Evolutionary conservation across 768 basidiomycete species (phyloP), one percentile per base, ranked within the genome.

Genomic region (Amanita polypyramis): DNA sequence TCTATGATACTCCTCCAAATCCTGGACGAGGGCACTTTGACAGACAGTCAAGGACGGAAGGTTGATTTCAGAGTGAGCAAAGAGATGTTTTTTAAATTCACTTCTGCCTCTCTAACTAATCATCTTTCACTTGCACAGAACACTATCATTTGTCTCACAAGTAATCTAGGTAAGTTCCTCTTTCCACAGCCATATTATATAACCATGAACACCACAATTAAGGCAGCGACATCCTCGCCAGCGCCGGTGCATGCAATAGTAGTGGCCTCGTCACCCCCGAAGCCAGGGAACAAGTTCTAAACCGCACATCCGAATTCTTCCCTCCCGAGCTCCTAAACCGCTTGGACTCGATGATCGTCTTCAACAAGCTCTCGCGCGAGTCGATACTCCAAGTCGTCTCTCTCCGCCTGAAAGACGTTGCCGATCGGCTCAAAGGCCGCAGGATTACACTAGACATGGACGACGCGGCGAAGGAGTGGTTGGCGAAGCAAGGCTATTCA

Each of bases 271-370:
- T 93, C 21, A 83, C 77, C 0, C 59, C 69, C 0, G 69, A 73
- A 43, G 82, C 89, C 14, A 75, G 72, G 45, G 58, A 72, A 2
- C 74, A 82, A 57, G 88, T 96, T 34, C 66, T 94, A 23, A 75
- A 80, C 49, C 75, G 83, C 15, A 87, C 87, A 0, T 70, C 79
- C 0, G 80, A 82, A 52, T 82, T 82, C 65, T 94, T 94, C 74
- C 83, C 90, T 8, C 92, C 92, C 0, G 92, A 96, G 62, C 73
- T 95, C 2, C 74, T 94, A 47, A 94, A 94, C 60, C 82, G 92
- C 6, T 75, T 95, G 30, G 91, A 95, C 58, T 79, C 85, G 1
- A 85, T 87, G 65, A 69, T 86, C 12, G 82, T 95, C 7, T 95
- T 96, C 71, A 94, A 94, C 71, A 93, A 91, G 59, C 79, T 96